Conservation (phyloP, 352 stramenopile species). For the Phytophthora palmivora region DNA sequence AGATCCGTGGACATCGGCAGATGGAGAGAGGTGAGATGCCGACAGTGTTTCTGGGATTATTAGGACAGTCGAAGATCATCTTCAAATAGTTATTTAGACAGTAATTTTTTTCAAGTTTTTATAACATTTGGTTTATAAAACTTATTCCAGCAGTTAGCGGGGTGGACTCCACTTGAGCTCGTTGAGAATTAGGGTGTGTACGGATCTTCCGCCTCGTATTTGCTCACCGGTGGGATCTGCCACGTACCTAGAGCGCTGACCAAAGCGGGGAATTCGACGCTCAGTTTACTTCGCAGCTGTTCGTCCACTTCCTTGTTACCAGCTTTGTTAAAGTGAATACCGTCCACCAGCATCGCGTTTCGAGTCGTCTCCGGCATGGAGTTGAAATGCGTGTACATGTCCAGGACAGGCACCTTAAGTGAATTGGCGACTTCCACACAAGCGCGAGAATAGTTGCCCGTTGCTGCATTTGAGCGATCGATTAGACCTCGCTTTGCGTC, state of each 20-base stretch:
- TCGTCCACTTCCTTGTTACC: conserved; percentile 50
- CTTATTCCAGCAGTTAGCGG: no score
- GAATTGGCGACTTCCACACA: conserved; percentile 37
- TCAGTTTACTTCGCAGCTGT: conserved; percentile 33
- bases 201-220: conserved; percentile 4
- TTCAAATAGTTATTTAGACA: no score
- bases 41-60: no score
- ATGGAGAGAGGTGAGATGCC: conserved; percentile 6
- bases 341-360: conserved; percentile 45
- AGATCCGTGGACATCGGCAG: conserved; percentile 12
- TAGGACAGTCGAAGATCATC: no score
- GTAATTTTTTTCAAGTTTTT: no score
- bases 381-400: conserved; percentile 53
- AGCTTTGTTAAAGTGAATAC: conserved; percentile 46
- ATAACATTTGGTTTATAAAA: no score
- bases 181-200: no score
- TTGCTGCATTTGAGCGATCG: conserved; percentile 42
- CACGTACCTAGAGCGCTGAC: conserved; percentile 10
- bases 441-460: conserved; percentile 38
- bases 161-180: no score
- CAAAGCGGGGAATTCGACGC: conserved; percentile 17
- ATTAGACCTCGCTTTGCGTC: conserved; percentile 23
- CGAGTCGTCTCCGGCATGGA: conserved; percentile 14
- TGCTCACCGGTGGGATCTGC: conserved; percentile 25
- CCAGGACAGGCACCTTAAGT: conserved; percentile 31